Evolutionary conservation across 768 basidiomycete species (phyloP).

Genomic region (Phanerochaete sordida): DNA sequence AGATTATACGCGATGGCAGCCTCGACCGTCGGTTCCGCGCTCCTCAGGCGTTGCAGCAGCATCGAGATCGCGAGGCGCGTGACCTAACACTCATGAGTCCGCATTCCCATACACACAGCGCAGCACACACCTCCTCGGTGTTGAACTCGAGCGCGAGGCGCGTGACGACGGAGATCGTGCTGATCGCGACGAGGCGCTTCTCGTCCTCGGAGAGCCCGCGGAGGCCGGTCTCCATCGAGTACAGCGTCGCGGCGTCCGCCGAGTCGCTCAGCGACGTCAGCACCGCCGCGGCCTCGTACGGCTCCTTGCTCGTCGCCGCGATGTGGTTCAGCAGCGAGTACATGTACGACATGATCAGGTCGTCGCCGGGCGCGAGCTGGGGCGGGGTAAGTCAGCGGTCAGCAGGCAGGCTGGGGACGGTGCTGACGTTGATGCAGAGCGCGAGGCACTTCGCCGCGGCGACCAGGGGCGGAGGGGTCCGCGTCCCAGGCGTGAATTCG

Average conservation of each 20-base stretch:
- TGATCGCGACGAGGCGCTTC: conserved; percentile 79
- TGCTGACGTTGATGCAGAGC: conserved; percentile 75
- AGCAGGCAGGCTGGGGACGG: not conserved
- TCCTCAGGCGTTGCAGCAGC: conserved; percentile 82
- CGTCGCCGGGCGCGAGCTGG: conserved; percentile 82
- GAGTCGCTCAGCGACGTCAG: conserved; percentile 16
- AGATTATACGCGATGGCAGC: conserved; percentile 90
- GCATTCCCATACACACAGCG: not conserved
- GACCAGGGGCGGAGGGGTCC: conserved; percentile 72
- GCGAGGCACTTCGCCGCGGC: conserved; percentile 91
- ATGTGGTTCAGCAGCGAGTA: conserved; percentile 95
- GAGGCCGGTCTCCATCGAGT: conserved; percentile 61
- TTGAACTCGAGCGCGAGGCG: conserved; percentile 84
- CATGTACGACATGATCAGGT: conserved; percentile 91
- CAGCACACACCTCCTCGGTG: conserved; percentile 65
- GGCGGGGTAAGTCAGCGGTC: not conserved
- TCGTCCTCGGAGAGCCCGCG: conserved; percentile 78
- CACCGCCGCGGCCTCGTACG: conserved; percentile 46
- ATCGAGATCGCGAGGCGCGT: conserved; percentile 88
- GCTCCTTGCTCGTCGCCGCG: conserved; percentile 77
- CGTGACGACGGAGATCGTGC: conserved; percentile 89
- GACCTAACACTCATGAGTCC: conserved; percentile 41
- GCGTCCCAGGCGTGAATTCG: conserved; percentile 69
- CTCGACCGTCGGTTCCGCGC: conserved; percentile 84
- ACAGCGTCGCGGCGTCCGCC: conserved; percentile 47